Evolutionary conservation across 768 basidiomycete genomes (phyloP).

Genomic region (Mycena haematopus): DNA sequence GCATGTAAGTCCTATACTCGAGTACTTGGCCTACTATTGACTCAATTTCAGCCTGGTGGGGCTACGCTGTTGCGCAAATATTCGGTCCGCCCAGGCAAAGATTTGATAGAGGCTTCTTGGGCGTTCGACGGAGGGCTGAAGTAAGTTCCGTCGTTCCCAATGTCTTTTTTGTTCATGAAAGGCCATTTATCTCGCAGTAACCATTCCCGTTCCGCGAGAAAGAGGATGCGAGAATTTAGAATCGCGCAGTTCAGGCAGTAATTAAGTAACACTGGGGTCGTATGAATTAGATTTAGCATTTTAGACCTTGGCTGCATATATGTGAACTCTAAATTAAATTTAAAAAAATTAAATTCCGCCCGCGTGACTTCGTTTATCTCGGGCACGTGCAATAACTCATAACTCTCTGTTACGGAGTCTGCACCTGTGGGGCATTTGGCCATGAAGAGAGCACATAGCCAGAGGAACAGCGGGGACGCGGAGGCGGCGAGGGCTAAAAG

Average conservation of each 20-base stretch:
- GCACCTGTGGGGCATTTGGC: background rate
- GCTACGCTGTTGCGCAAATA: constrained; percentile 58
- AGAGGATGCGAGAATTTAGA: constrained; percentile 53
- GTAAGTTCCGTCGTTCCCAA: background rate
- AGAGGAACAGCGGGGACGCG: constrained; percentile 41
- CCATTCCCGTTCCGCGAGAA: constrained; percentile 65
- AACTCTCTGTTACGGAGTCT: background rate
- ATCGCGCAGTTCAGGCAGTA: constrained; percentile 48
- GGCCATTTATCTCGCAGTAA: constrained; percentile 35
- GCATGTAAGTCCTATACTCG: constrained; percentile 58
- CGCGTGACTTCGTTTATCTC: no score
- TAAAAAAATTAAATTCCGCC: no score
- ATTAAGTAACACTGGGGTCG: background rate
- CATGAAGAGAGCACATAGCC: constrained; percentile 47
- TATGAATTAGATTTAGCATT: constrained; percentile 1
- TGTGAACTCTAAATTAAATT: no score
- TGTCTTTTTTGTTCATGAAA: background rate
- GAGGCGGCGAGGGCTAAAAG: constrained; percentile 54
- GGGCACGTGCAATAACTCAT: background rate
- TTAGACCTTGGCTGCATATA: no score
- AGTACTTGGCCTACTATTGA: constrained; percentile 1
- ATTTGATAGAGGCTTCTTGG: constrained; percentile 58
- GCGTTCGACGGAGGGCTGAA: constrained; percentile 79
- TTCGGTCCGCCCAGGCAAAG: constrained; percentile 37
- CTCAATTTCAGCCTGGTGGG: constrained; percentile 63